Evolutionary conservation across 2,329 filamentous ascomycete genomes (phyloP).

Genomic region (Colletotrichum costaricense): DNA sequence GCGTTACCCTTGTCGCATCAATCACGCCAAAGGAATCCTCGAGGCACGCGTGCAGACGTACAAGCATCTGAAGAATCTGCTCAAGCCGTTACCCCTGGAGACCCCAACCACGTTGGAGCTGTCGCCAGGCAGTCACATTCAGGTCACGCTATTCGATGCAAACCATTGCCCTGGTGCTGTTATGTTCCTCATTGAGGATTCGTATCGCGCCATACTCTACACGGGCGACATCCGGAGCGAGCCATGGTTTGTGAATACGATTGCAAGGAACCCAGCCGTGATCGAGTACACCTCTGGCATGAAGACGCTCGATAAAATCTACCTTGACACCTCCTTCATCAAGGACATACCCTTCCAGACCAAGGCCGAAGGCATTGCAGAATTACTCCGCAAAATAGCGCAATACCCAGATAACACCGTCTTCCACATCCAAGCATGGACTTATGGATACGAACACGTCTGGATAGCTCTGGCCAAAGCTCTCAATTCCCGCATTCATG

Average conservation of each 20-base stretch:
- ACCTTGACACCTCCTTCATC: constrained; percentile 87
- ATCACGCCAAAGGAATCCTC: constrained; percentile 81
- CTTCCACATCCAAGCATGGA: constrained; percentile 91
- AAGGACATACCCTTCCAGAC: constrained; percentile 61
- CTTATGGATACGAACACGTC: constrained; percentile 89
- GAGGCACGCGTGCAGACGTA: constrained; percentile 82
- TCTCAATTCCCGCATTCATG: constrained; percentile 78
- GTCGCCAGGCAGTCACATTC: constrained; percentile 73
- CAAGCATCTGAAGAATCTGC: constrained; percentile 76
- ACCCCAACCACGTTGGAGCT: constrained; percentile 84
- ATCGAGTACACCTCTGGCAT: constrained; percentile 78
- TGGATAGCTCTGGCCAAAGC: constrained; percentile 84
- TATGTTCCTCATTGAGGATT: constrained; percentile 90
- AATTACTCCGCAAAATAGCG: constrained; percentile 76
- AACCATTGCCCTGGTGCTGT: constrained; percentile 93
- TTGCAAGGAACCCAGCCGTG: constrained; percentile 78
- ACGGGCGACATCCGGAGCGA: constrained; percentile 91
- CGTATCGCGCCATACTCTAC: constrained; percentile 80
- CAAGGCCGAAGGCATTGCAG: constrained; percentile 80
- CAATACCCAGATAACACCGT: constrained; percentile 78
- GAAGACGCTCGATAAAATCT: constrained; percentile 81
- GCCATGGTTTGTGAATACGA: constrained; percentile 82
- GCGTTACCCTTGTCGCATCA: constrained; percentile 82
- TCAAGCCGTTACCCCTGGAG: constrained; percentile 86
- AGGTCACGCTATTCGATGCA: constrained; percentile 87